These are phyloP conservation scores for Alternaria sp. DNA, from an alignment of 2,329 filamentous ascomycete genomes.

Conservation along the genomic window DNA sequence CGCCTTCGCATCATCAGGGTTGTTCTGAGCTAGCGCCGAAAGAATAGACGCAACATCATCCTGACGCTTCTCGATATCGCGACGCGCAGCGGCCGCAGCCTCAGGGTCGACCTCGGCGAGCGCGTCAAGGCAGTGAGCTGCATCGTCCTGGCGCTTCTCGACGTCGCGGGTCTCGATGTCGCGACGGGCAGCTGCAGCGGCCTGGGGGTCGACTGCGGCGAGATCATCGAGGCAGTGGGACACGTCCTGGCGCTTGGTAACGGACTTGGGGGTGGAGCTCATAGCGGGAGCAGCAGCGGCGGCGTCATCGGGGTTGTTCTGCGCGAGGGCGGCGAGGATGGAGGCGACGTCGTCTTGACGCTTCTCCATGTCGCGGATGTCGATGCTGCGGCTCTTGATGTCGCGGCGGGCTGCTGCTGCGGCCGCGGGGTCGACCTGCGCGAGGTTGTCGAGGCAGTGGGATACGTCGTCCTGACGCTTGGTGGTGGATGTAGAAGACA, in stretches of 20 bases:
- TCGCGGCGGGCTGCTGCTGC: neutral
- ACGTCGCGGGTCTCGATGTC: neutral
- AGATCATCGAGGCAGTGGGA: neutral
- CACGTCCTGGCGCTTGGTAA: neutral
- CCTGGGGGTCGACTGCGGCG: neutral
- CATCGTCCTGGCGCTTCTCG: slow-evolving; percentile 19
- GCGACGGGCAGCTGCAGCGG: neutral
- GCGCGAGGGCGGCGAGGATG: slow-evolving; percentile 28
- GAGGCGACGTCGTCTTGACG: slow-evolving; percentile 12
- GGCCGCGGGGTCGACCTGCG: neutral
- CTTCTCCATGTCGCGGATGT: slow-evolving; percentile 5
- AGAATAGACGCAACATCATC: slow-evolving; percentile 28
- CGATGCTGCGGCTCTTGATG: neutral
- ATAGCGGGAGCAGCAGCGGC: neutral
- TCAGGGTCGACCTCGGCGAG: slow-evolving; percentile 23
- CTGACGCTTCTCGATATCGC: slow-evolving; percentile 14
- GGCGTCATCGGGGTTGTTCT: slow-evolving; percentile 31
- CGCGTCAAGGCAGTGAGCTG: slow-evolving; percentile 25
- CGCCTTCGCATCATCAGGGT: slow-evolving; percentile 31
- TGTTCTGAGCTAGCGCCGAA: slow-evolving; percentile 28
- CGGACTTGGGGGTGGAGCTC: neutral
- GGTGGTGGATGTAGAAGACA: neutral
- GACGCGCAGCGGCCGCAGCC: slow-evolving; percentile 25
- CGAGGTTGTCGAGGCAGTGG: neutral
- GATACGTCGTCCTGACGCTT: slow-evolving; percentile 15